Evolutionary conservation across 2,329 filamentous ascomycete genomes (phyloP).

Genomic region (Phyllosticta ampelicida): DNA sequence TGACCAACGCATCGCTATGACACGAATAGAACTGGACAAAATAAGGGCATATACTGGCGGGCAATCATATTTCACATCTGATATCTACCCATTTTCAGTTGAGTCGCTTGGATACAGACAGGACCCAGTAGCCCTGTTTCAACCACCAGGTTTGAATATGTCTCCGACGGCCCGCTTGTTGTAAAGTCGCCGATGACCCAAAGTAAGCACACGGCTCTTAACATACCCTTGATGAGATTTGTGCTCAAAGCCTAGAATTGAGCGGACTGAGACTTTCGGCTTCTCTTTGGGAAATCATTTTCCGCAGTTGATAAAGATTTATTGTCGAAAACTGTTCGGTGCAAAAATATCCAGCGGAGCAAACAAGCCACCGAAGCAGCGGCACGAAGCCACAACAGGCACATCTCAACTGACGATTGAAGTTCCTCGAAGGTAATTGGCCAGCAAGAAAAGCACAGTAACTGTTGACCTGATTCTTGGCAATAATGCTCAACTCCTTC

Average conservation of each 20-base stretch:
- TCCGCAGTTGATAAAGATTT: not conserved
- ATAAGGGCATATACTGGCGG: not conserved
- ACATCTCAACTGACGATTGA: not conserved
- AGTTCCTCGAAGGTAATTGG: not conserved
- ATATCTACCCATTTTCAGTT: not conserved
- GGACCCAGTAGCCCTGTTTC: not conserved
- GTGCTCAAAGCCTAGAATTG: too few species aligned
- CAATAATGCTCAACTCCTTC: not conserved
- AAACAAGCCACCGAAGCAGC: not conserved
- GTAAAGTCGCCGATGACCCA: too few species aligned
- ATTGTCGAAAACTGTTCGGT: not conserved
- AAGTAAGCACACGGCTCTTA: too few species aligned
- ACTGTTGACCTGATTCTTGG: not conserved
- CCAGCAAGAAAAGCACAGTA: not conserved
- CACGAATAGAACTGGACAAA: not conserved
- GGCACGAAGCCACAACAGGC: not conserved
- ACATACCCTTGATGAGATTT: not conserved
- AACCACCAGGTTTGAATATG: not conserved
- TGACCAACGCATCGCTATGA: not conserved
- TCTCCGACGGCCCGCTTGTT: too few species aligned
- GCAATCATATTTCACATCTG: not conserved
- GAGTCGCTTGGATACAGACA: not conserved
- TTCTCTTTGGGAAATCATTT: not conserved
- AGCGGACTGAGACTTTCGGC: not conserved
- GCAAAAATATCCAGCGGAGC: not conserved